These are phyloP conservation scores for Grosmannia penicillata DNA, from an alignment of 2,329 filamentous ascomycete species.

Conservation along the genomic window DNA sequence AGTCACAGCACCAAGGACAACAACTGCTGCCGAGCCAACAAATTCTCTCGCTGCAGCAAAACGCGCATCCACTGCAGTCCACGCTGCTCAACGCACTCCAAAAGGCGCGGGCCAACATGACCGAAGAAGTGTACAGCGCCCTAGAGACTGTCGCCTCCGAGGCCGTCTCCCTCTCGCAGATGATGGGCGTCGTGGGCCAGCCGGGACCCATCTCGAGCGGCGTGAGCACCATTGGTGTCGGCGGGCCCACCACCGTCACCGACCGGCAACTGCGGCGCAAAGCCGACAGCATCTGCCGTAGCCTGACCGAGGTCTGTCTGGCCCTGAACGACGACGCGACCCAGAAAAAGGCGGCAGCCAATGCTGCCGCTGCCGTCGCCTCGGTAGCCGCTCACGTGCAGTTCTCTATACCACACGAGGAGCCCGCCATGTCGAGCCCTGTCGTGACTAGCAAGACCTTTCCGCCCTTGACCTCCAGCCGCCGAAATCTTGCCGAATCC, in stretches of 20 bases:
- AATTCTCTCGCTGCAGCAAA: slow-evolving; percentile 24
- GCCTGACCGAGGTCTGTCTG: slow-evolving; percentile 81
- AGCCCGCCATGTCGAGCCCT: slow-evolving; percentile 7
- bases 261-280: slow-evolving; percentile 82
- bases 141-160: slow-evolving; percentile 73
- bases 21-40: slow-evolving; percentile 8
- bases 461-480: slow-evolving; percentile 1
- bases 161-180: slow-evolving; percentile 60
- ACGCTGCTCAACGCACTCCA: slow-evolving; percentile 65
- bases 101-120: slow-evolving; percentile 60
- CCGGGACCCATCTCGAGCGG: slow-evolving; percentile 54
- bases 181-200: slow-evolving; percentile 61
- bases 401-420: slow-evolving; percentile 8
- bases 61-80: slow-evolving; percentile 43
- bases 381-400: slow-evolving; percentile 6
- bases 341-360: slow-evolving; percentile 17
- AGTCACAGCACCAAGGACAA: neutral
- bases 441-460: slow-evolving; percentile 5
- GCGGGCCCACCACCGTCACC: slow-evolving; percentile 33
- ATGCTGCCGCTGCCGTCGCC: neutral
- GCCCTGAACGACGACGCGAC: slow-evolving; percentile 53
- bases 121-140: slow-evolving; percentile 57
- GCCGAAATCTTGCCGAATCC: neutral
- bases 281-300: slow-evolving; percentile 83
- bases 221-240: slow-evolving; percentile 44